Base-by-base conservation (phyloP, 106 monocot genomes). In the Allium cepa region DNA sequence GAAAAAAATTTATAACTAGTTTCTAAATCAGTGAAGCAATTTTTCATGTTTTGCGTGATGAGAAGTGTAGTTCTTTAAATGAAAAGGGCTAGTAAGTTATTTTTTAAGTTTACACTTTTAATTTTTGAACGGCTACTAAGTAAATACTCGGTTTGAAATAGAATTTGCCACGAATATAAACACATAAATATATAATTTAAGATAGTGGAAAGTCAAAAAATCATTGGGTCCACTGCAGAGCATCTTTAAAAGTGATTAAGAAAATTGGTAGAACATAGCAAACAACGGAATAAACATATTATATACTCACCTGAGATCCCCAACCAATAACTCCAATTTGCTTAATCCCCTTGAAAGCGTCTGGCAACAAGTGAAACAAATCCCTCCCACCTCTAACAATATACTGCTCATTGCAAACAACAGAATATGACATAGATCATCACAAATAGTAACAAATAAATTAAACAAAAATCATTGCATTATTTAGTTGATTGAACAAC, bases 241-340 rank as follows among this genome's bases (percentile, higher is more conserved):
- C 36, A 36, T 36, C 36, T 36, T 36, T 36, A 5, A 36, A 36
- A 36, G 36, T 36, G 36, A 36, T 36, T 36, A 36, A 63, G 7
- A 63, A 63, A 27, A 63, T 26, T 0, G 0, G 47, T 7, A 46
- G 17, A 36, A 36, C 36, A 5, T 36, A 4, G 36, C 36, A 4
- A 36, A 36, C 36, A 49, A 49, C 4, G 10, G 17, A 3, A 51
- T 8, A 27, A 53, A 53, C 9, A 52, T 9, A 3, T 46, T 47
- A 45, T n/a, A n/a, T 10, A 49, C 49, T 75, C 46, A 96, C 92
- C 92, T 96, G 92, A 1, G 96, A 96, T 9, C 91, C 91, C 96
- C 91, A 88, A 4, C 88, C 96, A 58, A 96, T 76, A 5, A 92
- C 96, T 46, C 92, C 91, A 50, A 96, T 96, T 80, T 96, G 88